phyloP scores from a whole-genome alignment of 1,284 basidiomycete species.

The Trametes polyzona region DNA sequence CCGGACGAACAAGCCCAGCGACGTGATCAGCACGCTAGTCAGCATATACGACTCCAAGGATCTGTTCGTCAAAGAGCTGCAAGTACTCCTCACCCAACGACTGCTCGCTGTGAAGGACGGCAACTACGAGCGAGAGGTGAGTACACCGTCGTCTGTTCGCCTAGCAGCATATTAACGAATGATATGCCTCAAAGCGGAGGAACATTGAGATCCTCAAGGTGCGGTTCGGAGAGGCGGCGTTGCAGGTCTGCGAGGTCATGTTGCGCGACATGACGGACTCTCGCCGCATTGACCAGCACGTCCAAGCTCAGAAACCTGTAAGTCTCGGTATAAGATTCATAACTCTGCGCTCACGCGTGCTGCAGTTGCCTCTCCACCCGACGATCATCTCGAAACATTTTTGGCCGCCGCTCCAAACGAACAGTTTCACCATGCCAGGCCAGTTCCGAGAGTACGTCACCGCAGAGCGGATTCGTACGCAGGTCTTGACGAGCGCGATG shows the following conservation, averaged over 20 bases:
- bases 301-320: slow-evolving; percentile 76
- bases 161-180: neutral
- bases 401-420: slow-evolving; percentile 85
- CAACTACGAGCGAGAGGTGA: slow-evolving; percentile 82
- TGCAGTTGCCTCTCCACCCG: slow-evolving; percentile 77
- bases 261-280: slow-evolving; percentile 94
- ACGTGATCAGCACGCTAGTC: slow-evolving; percentile 92
- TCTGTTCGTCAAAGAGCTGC: slow-evolving; percentile 92
- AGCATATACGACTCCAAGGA: slow-evolving; percentile 96
- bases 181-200: slow-evolving; percentile 61
- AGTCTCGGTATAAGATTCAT: slow-evolving; percentile 29
- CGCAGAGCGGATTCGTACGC: neutral
- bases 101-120: slow-evolving; percentile 81
- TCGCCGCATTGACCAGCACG: slow-evolving; percentile 81
- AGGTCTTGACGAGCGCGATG: slow-evolving; percentile 2
- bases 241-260: slow-evolving; percentile 97
- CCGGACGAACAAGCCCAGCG: slow-evolving; percentile 83
- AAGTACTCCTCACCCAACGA: slow-evolving; percentile 84
- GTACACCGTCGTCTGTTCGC: slow-evolving; percentile 22
- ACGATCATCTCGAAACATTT: slow-evolving; percentile 92
- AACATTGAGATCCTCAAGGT: slow-evolving; percentile 94
- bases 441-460: slow-evolving; percentile 73
- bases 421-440: slow-evolving; percentile 78
- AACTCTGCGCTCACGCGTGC: neutral
- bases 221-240: slow-evolving; percentile 87